Evolutionary conservation across 2,329 filamentous ascomycete species (phyloP).

Genomic region (Stagonosporopsis cucurbitacearum): DNA sequence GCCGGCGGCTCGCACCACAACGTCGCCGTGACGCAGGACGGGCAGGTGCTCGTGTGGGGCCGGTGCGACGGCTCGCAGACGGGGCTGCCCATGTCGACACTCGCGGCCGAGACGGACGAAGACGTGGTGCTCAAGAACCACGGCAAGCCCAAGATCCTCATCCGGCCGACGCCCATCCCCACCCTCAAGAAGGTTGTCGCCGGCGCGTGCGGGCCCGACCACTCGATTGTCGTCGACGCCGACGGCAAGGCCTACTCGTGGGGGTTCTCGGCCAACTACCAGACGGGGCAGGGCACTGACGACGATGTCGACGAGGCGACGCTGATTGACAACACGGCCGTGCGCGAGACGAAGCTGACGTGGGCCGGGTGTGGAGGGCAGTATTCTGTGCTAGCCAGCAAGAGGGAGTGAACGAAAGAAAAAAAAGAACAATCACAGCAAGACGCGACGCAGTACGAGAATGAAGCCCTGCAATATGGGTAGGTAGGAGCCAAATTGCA

Average conservation of each 20-base stretch:
- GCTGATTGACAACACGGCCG: conserved; percentile 82
- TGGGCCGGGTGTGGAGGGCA: conserved; percentile 90
- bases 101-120: conserved; percentile 49
- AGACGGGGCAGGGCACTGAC: conserved; percentile 77
- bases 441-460: neutral
- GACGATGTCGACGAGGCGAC: conserved; percentile 82
- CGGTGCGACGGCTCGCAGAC: conserved; percentile 65
- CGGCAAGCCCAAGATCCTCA: conserved; percentile 73
- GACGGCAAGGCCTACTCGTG: conserved; percentile 76
- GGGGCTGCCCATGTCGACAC: conserved; percentile 45
- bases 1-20: conserved; percentile 80
- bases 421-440: no score
- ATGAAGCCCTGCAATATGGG: no score
- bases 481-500: conserved; percentile 8
- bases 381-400: conserved; percentile 68
- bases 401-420: conserved; percentile 26
- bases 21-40: conserved; percentile 60
- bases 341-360: conserved; percentile 74
- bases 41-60: conserved; percentile 66
- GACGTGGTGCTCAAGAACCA: conserved; percentile 58
- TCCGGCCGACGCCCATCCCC: conserved; percentile 67
- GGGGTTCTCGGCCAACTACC: conserved; percentile 82
- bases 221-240: conserved; percentile 72
- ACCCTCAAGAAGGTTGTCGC: conserved; percentile 62
- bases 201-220: conserved; percentile 72